Evolutionary conservation across 306 rosid species (phyloP), one percentile per base, ranked within the genome.

Genomic region (Benincasa hispida): DNA sequence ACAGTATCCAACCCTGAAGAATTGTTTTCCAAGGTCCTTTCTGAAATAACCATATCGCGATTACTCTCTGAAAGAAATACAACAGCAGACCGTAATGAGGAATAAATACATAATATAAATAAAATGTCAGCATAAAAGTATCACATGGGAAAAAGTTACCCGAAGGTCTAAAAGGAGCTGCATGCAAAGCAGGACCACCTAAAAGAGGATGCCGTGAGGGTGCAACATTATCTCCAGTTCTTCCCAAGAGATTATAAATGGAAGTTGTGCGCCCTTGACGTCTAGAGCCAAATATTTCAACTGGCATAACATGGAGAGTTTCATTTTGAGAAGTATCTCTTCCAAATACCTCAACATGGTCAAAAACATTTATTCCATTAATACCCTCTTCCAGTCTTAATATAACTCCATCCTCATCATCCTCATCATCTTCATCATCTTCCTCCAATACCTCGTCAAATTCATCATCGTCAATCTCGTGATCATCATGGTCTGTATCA

Each of bases 341-440:
- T 47, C 98, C 96, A 80, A 93, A 85, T 69, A 90, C 94, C 90
- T 93, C 98, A 85, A 93, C 90, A 75, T 90, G 98, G 79, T 93
- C 97, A 85, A 91, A 87, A 28, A 93, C 97, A 84, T 93, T 91
- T 75, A 93, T 93, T 80, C 97, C 98, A 86, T 91, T 93, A 48
- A 93, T 93, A 63, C 98, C 98, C 88, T 93, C 98, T 87, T 93
- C 98, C 72, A 93, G 88, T 86, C 98, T 86, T 41, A 93, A 65
- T 78, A 93, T 89, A 59, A 93, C 98, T 76, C 93, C 97, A 83
- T 93, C 96, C 54, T 91, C 98, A 32, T 93, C 98, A 68, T 93
- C 98, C 76, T 93, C 98, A 0, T 93, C 98, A 19, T 93, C 98
- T n/a, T 95, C 99, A 5, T 92, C 98, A 77, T 91, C 98, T 60